phyloP scores from a whole-genome alignment of 2,329 filamentous ascomycete genomes.

The Sclerotinia minor region DNA sequence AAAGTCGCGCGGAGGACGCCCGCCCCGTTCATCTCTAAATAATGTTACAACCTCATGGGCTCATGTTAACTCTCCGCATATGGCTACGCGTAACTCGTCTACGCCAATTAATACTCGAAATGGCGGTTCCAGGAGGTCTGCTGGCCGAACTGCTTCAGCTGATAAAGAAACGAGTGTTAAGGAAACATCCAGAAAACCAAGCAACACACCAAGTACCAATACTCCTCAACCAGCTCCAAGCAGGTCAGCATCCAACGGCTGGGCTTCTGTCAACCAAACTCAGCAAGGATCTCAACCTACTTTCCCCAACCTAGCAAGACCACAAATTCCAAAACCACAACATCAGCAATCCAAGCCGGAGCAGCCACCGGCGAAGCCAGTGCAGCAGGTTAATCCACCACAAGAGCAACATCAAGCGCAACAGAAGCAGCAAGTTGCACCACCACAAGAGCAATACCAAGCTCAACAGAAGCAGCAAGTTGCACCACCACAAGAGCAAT shows the following conservation, averaged over 20 bases:
- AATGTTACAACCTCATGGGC: slow-evolving; percentile 31
- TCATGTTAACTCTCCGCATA: slow-evolving; percentile 32
- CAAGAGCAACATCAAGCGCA: not conserved
- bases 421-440: not conserved
- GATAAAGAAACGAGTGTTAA: slow-evolving; percentile 9
- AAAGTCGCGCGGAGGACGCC: slow-evolving; percentile 17
- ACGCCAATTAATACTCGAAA: slow-evolving; percentile 20
- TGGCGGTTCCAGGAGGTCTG: slow-evolving; percentile 6
- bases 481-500: not conserved
- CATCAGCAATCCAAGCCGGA: slow-evolving; percentile 3
- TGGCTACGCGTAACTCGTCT: slow-evolving; percentile 23
- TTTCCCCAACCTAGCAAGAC: slow-evolving; percentile 8
- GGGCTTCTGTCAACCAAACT: slow-evolving; percentile 27
- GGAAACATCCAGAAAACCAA: slow-evolving; percentile 12
- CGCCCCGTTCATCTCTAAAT: slow-evolving; percentile 16
- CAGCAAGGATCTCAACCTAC: slow-evolving; percentile 18
- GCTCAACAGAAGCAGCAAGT: not conserved
- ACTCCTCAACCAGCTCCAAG: slow-evolving; percentile 21
- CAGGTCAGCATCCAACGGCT: slow-evolving; percentile 15
- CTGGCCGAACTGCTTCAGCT: not conserved
- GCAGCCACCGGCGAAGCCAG: slow-evolving; percentile 1
- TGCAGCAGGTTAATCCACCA: not conserved
- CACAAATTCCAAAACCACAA: slow-evolving; percentile 23
- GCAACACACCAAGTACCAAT: slow-evolving; percentile 12
- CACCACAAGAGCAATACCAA: not conserved